Percentiles rank a stretch among this genome's conserved stretches.
Conservation (phyloP, 2,329 filamentous ascomycete species). For the Penicillium paneum region DNA sequence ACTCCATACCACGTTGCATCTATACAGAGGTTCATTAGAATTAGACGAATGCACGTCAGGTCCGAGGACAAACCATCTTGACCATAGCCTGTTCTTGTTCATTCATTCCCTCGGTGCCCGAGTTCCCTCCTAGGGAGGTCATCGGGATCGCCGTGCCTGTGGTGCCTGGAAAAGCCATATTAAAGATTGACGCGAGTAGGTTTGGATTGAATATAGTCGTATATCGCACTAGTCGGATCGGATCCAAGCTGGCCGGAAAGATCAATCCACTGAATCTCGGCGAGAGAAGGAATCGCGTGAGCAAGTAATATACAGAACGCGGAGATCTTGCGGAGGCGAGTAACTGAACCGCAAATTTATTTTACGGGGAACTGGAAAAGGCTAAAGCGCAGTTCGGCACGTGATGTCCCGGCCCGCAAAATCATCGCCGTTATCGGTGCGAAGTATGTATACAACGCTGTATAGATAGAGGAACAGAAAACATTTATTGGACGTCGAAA, state of each 20-base stretch:
- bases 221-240: neutral
- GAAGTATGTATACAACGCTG: too few relatives aligned
- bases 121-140: conserved; percentile 28
- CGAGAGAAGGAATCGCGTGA: conserved; percentile 1
- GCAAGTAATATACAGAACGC: conserved; percentile 11
- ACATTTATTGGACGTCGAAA: too few relatives aligned
- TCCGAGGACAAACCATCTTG: conserved; percentile 38
- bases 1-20: conserved; percentile 86
- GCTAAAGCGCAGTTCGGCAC: conserved; percentile 21
- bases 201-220: neutral
- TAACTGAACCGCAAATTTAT: conserved; percentile 33
- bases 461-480: neutral
- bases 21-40: conserved; percentile 33
- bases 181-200: conserved; percentile 1
- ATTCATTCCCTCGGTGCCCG: conserved; percentile 39
- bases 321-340: conserved; percentile 33
- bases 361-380: conserved; percentile 22
- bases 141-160: conserved; percentile 33
- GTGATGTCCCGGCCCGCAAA: conserved; percentile 13
- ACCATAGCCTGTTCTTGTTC: conserved; percentile 50
- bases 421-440: conserved; percentile 1
- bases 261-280: neutral
- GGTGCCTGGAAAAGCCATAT: conserved; percentile 39
- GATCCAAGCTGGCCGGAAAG: neutral
- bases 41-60: neutral